Evolutionary conservation across 495 filamentous ascomycete species (phyloP).

Genomic region (Penicillium nucicola): DNA sequence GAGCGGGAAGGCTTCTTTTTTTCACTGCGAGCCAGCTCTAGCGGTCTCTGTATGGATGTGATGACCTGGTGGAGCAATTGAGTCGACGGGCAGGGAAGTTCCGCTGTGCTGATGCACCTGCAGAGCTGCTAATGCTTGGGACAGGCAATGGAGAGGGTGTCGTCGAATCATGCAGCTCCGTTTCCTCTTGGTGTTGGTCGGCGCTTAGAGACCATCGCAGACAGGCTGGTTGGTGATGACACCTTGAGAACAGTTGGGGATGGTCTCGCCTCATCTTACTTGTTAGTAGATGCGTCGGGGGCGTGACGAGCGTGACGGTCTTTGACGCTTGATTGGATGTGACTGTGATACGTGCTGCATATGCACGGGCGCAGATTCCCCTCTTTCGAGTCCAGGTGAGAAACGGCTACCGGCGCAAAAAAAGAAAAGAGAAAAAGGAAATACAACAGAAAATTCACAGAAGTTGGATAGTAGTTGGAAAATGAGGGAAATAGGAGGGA

Average conservation of each 20-base stretch:
- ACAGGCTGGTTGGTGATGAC: slow-evolving; percentile 13
- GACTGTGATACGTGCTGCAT: slow-evolving; percentile 41
- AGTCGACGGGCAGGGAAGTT: slow-evolving; percentile 3
- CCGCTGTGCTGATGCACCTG: slow-evolving; percentile 9
- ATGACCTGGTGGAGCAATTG: slow-evolving; percentile 13
- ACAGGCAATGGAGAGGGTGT: slow-evolving; percentile 1
- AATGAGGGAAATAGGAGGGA: not conserved
- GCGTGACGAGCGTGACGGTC: slow-evolving; percentile 26
- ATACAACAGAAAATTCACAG: no score
- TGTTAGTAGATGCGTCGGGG: slow-evolving; percentile 7
- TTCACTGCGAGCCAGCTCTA: slow-evolving; percentile 16
- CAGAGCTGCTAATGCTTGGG: slow-evolving; percentile 3
- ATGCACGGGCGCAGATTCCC: slow-evolving; percentile 22
- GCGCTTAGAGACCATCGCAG: slow-evolving; percentile 25
- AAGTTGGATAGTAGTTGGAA: no score
- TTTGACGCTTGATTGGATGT: slow-evolving; percentile 31
- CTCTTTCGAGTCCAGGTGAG: not conserved
- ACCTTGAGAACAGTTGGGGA: slow-evolving; percentile 5
- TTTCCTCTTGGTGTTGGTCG: slow-evolving; percentile 1
- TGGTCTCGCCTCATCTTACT: slow-evolving; percentile 7
- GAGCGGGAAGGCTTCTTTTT: slow-evolving; percentile 27
- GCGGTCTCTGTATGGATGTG: slow-evolving; percentile 9
- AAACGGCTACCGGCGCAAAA: not conserved
- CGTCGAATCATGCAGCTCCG: slow-evolving; percentile 21
- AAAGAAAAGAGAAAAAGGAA: not conserved